Evolutionary conservation across 2,329 filamentous ascomycete species (phyloP).

Genomic region (Colletotrichum agaves): DNA sequence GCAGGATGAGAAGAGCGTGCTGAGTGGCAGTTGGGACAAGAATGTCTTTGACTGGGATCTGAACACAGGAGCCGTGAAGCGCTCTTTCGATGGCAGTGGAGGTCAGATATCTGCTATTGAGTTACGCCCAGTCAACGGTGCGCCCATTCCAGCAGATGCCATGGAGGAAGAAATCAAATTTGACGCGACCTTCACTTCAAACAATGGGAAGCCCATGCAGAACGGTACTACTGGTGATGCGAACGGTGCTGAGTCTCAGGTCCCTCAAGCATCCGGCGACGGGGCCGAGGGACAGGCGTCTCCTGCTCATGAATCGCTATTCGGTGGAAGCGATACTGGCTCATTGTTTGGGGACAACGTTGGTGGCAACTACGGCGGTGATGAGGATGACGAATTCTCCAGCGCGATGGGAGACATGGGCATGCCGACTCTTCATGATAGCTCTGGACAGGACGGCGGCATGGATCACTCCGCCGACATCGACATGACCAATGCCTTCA

Average conservation of each 20-base stretch:
- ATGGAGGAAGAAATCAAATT: constrained; percentile 66
- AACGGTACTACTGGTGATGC: constrained; percentile 58
- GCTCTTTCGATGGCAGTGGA: constrained; percentile 80
- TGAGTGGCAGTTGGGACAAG: constrained; percentile 98
- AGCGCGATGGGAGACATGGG: constrained; percentile 71
- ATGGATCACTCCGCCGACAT: constrained; percentile 55
- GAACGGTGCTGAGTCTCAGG: constrained; percentile 8
- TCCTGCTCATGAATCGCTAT: constrained; percentile 82
- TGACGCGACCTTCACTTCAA: constrained; percentile 77
- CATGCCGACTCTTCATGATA: constrained; percentile 45
- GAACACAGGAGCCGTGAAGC: constrained; percentile 81
- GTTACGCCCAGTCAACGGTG: constrained; percentile 78
- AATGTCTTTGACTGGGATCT: constrained; percentile 94
- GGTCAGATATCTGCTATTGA: constrained; percentile 91
- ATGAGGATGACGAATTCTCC: constrained; percentile 87
- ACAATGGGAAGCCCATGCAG: constrained; percentile 70
- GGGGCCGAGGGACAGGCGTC: constrained; percentile 71
- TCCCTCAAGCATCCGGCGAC: constrained; percentile 47
- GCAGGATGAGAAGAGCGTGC: constrained; percentile 84
- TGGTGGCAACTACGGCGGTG: constrained; percentile 66
- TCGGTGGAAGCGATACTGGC: constrained; percentile 81
- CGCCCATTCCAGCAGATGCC: constrained; percentile 80
- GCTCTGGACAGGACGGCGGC: constrained; percentile 51
- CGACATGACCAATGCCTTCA: constrained; percentile 50
- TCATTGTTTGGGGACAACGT: constrained; percentile 87